Evolutionary conservation across 805 yeast species (phyloP), one percentile per base, ranked within the genome.

Genomic region (Metschnikowia koreensis): DNA sequence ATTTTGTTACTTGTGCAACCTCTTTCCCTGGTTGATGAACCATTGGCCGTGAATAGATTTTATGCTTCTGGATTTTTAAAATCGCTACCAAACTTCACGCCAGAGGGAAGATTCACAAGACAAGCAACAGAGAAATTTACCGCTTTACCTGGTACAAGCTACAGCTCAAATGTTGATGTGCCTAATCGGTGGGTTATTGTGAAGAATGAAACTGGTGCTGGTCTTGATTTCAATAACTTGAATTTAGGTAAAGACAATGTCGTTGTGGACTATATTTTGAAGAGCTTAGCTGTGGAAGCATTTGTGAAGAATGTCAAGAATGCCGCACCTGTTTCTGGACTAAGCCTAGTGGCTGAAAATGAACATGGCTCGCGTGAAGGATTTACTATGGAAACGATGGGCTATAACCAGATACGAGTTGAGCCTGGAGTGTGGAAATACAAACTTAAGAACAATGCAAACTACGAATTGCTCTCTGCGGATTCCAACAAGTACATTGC

Each of bases 381-480:
- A 0, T 73, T 69, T 38, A 83, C 91, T 1, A 87, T 93, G 94
- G 79, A 84, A 1, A 85, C 87, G 38, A 73, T 86, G 55, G 97
- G 97, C 0, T 93, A 93, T 66, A 81, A 87, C 48, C 97, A 92
- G 67, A 71, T 94, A 43, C 81, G 81, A 55, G 83, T 87, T 0
- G 75, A 74, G 46, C 94, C 96, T 1, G 97, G 97, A 0, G 43
- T 75, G 3, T 88, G 89, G 86, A 65, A 69, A 1, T 64, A 89
- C n/a, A 58, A 61, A 1, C 60, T 84, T 11, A 78, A 79, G 54
- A 63, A 3, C 74, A 81, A 1, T 58, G 67, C 41, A 15, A 22
- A 55, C 15, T 68, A 60, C 45, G 57, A 62, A 6, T 50, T 74
- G 29, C 55, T 74, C 9, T 73, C 78, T 2, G 70, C 86, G 1